These are phyloP conservation scores for Saccharomycopsis sp. DNA, from an alignment of 805 yeast species.

Conservation along the genomic window DNA sequence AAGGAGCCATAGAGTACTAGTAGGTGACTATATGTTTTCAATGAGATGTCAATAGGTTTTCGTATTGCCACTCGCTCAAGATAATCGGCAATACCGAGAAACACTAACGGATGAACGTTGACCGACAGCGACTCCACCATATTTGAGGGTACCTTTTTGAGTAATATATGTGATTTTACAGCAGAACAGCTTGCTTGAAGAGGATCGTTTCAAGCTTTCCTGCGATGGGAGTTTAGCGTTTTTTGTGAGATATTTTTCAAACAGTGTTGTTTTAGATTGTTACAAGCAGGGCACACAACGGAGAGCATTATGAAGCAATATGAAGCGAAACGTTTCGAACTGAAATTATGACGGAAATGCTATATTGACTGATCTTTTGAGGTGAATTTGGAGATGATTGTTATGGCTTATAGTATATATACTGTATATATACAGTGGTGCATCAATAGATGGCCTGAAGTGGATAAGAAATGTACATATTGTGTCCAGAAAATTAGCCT, in stretches of 20 bases:
- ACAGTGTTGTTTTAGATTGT: not conserved
- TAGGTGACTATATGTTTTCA: too few relatives aligned
- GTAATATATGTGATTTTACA: not conserved
- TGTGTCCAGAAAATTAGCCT: too few relatives aligned
- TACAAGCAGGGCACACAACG: not conserved
- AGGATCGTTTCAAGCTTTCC: not conserved
- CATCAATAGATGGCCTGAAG: too few relatives aligned
- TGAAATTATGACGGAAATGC: too few relatives aligned
- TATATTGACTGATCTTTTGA: too few relatives aligned
- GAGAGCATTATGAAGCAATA: too few relatives aligned
- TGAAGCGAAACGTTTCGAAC: too few relatives aligned
- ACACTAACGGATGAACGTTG: constrained; percentile 11
- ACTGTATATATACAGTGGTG: too few relatives aligned
- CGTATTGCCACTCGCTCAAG: not conserved
- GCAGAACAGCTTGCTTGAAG: not conserved
- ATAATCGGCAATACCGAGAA: constrained; percentile 8
- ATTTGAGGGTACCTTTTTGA: not conserved
- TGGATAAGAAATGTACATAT: too few relatives aligned
- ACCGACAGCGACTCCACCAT: not conserved
- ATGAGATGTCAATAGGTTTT: too few relatives aligned
- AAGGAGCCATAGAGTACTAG: not conserved
- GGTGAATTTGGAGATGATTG: too few relatives aligned
- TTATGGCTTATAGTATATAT: too few relatives aligned
- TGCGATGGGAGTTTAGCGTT: not conserved
- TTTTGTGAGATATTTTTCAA: not conserved